phyloP scores from a whole-genome alignment of 768 basidiomycete species.

The Suillus plorans region DNA sequence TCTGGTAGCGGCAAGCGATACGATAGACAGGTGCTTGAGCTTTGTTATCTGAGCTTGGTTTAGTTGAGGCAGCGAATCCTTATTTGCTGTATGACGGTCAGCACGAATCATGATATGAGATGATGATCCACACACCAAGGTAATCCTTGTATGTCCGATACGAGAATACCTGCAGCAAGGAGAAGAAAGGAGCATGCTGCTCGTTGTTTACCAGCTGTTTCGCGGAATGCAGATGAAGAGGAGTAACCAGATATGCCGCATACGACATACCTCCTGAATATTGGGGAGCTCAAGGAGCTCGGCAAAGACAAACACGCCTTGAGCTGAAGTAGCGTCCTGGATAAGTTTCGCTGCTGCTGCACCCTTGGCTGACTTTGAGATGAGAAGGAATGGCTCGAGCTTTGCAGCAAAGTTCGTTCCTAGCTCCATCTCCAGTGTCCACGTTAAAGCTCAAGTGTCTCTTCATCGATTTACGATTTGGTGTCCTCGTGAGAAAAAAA shows the following conservation, averaged over 20 bases:
- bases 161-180: constrained; percentile 82
- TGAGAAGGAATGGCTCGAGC: constrained; percentile 87
- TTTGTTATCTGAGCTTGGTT: constrained; percentile 77
- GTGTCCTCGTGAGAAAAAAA: neutral
- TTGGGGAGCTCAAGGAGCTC: constrained; percentile 83
- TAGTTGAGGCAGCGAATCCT: constrained; percentile 63
- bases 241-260: neutral
- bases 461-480: neutral
- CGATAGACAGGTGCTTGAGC: constrained; percentile 90
- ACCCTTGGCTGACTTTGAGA: constrained; percentile 90
- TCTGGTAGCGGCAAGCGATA: constrained; percentile 73
- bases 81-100: constrained; percentile 50
- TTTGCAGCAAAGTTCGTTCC: constrained; percentile 63
- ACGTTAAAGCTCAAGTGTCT: neutral
- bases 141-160: constrained; percentile 89
- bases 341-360: constrained; percentile 90
- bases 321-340: constrained; percentile 82
- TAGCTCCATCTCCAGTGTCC: constrained; percentile 49
- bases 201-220: constrained; percentile 67
- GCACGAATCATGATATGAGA: neutral
- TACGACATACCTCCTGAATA: constrained; percentile 71
- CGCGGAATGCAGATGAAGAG: constrained; percentile 3
- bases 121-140: constrained; percentile 49
- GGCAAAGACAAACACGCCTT: constrained; percentile 89
- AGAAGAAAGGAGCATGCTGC: constrained; percentile 58